Conservation (phyloP, 140 eudicot species). For the Anethum foeniculum region DNA sequence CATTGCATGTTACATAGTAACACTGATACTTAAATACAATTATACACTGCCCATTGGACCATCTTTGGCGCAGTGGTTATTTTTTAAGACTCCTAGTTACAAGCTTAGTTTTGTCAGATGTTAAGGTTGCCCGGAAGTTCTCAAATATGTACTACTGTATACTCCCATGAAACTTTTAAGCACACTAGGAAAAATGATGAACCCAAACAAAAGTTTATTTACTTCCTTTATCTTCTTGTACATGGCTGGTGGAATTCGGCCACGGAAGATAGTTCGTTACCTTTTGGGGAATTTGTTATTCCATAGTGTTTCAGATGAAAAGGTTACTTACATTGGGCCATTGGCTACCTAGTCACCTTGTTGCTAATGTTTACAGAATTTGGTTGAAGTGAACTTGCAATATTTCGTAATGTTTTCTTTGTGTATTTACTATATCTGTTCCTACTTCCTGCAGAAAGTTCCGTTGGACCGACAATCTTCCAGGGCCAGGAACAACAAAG, state of each 20-base stretch:
- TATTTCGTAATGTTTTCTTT: background rate
- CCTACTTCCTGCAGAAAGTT: constrained; percentile 8
- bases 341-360: background rate
- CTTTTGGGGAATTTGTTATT: background rate
- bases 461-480: constrained; percentile 10
- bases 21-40: background rate
- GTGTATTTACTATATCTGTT: constrained; percentile 4
- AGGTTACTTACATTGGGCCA: background rate
- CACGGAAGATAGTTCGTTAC: background rate
- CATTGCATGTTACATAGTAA: background rate
- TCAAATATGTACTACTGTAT: background rate
- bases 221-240: background rate
- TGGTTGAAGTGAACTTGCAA: constrained; percentile 7
- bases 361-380: background rate
- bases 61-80: background rate
- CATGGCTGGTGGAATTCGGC: background rate
- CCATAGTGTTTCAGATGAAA: background rate
- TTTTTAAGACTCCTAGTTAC: background rate
- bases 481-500: constrained; percentile 6
- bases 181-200: background rate
- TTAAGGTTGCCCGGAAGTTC: background rate
- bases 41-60: background rate
- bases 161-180: background rate
- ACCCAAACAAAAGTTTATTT: background rate
- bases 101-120: background rate